Evolutionary conservation across 306 rosid species (phyloP), one percentile per base, ranked within the genome.

Genomic region (Acacia crassicarpa): DNA sequence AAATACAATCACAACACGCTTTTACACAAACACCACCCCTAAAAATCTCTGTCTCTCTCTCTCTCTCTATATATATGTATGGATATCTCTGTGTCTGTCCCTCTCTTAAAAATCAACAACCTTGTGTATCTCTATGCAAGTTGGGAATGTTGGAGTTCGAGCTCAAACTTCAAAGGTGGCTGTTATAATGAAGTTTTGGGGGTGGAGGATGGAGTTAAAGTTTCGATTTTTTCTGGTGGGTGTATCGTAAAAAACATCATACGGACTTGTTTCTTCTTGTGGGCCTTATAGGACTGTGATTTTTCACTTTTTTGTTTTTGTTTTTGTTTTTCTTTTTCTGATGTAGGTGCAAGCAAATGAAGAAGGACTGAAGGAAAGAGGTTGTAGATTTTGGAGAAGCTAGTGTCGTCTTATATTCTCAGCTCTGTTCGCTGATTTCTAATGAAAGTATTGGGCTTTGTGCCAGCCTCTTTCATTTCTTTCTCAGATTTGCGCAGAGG

Each of bases 401-500:
- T 38, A 43, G 72, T 73, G 80, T 81, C 84, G 91, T 85, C 89
- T 93, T 81, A 86, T 87, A 86, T 85, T 89, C 93, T 84, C 76
- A 84, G 87, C 82, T 78, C 81, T 83, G 90, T 85, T 38, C 77
- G 67, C 81, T 86, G 85, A 78, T 88, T 85, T 85, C 79, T 87
- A 80, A 91, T 94, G 84, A 80, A 89, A 86, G 59, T 67, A 54
- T 93, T 87, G 97, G 93, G 87, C 45, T 88, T 17, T 78, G 97
- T 93, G 97, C 97, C 97, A 38, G 44, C 63, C 59, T 81, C 88
- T 87, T 84, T 85, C 88, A 83, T 87, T 83, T 87, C 89, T 87
- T 81, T 86, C 89, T 91, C 92, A 86, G 90, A 71, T 78, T 88
- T 84, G 87, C 83, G 87, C 95, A 92, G 91, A 80, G 89, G 88